Evolutionary conservation across 495 filamentous ascomycete genomes (phyloP).

Genomic region (Friedmanniomyces simplex): DNA sequence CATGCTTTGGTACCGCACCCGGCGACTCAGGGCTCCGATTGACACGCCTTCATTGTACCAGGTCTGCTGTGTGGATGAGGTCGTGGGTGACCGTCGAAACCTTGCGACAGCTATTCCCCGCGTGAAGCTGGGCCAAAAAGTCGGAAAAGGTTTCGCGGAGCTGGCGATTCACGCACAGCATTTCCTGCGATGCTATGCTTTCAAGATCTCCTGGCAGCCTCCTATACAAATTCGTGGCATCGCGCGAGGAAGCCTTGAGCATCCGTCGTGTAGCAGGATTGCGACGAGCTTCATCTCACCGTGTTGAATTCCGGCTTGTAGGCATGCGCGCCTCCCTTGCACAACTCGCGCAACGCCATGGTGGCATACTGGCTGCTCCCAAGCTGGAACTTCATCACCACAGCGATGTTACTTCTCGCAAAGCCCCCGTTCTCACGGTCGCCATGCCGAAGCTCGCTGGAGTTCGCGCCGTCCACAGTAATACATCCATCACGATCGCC

Average conservation of each 20-base stretch:
- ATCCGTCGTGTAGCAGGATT: neutral
- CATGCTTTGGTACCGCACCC: no score
- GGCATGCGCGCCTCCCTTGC: conserved; percentile 52
- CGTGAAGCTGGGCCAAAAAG: neutral
- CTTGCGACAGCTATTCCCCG: neutral
- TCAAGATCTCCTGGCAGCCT: no score
- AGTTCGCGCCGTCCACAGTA: neutral
- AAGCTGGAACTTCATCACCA: conserved; percentile 76
- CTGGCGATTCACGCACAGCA: neutral
- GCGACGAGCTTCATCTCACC: neutral
- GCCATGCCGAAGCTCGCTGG: neutral
- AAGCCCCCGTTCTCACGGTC: conserved; percentile 11
- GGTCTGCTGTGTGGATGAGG: no score
- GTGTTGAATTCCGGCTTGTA: conserved; percentile 50
- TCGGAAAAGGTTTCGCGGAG: neutral
- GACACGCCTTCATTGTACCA: no score
- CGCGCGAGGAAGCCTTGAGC: no score
- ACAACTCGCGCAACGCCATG: conserved; percentile 82
- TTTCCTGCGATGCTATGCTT: no score
- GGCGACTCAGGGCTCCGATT: no score
- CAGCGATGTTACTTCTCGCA: conserved; percentile 37
- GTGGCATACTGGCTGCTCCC: conserved; percentile 87
- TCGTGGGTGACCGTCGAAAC: neutral
- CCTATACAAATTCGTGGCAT: no score
- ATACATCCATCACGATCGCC: neutral